A percentile compares a stretch with the other conserved stretches of the same genome.
Evolutionary conservation across 2,329 filamentous ascomycete genomes (phyloP).

Genomic region (Pseudogymnoascus sp.): DNA sequence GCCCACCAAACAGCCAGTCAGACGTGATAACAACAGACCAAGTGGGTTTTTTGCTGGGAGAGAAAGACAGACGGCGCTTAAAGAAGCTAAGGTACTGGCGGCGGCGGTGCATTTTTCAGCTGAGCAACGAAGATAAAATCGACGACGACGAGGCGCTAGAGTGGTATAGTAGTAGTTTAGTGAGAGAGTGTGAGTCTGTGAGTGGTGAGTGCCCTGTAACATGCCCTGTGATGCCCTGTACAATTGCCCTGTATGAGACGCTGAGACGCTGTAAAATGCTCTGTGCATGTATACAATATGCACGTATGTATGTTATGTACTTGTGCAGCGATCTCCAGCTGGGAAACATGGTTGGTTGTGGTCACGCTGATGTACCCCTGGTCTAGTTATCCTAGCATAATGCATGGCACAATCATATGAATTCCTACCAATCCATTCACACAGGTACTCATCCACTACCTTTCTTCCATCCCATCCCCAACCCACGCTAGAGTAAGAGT

Average conservation of each 20-base stretch:
- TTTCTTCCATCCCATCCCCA: background rate
- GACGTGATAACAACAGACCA: background rate
- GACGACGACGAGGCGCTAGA: background rate
- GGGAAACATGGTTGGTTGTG: background rate
- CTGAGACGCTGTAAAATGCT: too few relatives aligned
- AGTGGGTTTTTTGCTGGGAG: background rate
- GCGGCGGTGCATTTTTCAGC: background rate
- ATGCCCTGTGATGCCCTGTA: too few relatives aligned
- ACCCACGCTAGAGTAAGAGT: slow-evolving; percentile 1
- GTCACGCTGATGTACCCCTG: background rate
- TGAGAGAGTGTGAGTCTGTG: too few relatives aligned
- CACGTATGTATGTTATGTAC: background rate
- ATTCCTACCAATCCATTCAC: background rate
- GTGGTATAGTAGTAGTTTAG: too few relatives aligned
- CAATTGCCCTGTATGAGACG: too few relatives aligned
- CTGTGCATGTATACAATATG: background rate
- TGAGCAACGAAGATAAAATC: background rate
- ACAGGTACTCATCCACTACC: background rate
- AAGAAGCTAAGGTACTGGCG: background rate
- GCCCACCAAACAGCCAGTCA: background rate
- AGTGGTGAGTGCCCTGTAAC: too few relatives aligned
- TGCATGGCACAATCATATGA: background rate
- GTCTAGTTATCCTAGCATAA: background rate
- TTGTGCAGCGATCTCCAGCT: slow-evolving; percentile 1
- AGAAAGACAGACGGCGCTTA: slow-evolving; percentile 4